A percentile compares a stretch with the other conserved stretches of the same genome.
Conservation (phyloP, 192 early-diverging fungal species). For the Kickxella alabastrina region DNA sequence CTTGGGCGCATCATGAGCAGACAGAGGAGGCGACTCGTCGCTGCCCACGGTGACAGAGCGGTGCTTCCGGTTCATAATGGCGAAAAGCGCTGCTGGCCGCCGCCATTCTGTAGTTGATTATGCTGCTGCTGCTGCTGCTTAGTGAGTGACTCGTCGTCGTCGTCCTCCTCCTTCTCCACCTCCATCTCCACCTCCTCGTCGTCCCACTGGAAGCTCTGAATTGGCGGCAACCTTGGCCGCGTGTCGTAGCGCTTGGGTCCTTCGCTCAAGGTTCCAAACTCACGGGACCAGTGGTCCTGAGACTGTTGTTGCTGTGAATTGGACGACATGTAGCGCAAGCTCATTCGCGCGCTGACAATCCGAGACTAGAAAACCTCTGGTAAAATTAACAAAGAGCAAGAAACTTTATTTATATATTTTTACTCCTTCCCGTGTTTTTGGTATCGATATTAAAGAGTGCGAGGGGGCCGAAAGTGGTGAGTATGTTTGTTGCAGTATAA, state of each 20-base stretch:
- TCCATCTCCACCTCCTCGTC: too few species aligned
- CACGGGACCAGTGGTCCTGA: constrained; percentile 24
- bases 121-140: background rate
- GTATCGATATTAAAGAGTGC: too few species aligned
- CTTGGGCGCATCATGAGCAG: constrained; percentile 25
- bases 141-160: background rate
- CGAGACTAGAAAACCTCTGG: background rate
- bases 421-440: too few species aligned
- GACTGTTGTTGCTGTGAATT: constrained; percentile 30
- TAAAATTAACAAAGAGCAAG: background rate
- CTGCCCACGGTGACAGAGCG: constrained; percentile 42
- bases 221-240: background rate
- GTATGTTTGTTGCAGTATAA: too few species aligned
- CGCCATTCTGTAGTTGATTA: background rate
- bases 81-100: constrained; percentile 46
- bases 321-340: constrained; percentile 27
- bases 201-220: constrained; percentile 5
- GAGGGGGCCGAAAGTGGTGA: too few species aligned
- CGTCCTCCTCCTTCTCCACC: too few species aligned
- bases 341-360: constrained; percentile 8
- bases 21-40: constrained; percentile 7
- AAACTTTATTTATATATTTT: too few species aligned
- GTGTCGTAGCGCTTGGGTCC: constrained; percentile 7
- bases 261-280: constrained; percentile 31
- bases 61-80: constrained; percentile 46